Evolutionary conservation across 345 rosid species (phyloP).

Genomic region (Populus euphratica): DNA sequence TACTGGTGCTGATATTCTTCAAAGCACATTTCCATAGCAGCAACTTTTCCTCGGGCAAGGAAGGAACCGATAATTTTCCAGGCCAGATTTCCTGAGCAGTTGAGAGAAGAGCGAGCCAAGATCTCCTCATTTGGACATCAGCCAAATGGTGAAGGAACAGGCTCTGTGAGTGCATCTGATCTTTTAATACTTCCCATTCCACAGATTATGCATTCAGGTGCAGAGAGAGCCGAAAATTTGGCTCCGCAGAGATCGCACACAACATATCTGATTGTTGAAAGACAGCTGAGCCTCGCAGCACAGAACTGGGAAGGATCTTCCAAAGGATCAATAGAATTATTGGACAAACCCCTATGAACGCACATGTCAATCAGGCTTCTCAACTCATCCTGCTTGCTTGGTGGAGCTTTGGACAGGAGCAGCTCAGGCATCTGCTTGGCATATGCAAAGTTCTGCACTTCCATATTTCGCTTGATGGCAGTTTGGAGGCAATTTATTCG

Average conservation of each 20-base stretch:
- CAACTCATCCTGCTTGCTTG: conserved; percentile 83
- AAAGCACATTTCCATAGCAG: background rate
- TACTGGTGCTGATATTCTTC: background rate
- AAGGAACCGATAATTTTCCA: background rate
- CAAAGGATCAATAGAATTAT: conserved; percentile 90
- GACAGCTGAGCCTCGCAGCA: conserved; percentile 86
- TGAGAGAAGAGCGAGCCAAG: background rate
- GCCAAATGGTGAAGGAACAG: conserved; percentile 84
- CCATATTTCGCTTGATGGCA: conserved; percentile 95
- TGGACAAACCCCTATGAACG: conserved; percentile 74
- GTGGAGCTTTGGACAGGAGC: conserved; percentile 86
- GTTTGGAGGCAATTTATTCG: conserved; percentile 92
- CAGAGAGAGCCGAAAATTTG: conserved; percentile 80
- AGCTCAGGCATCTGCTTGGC: conserved; percentile 95
- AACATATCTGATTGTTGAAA: conserved; percentile 93
- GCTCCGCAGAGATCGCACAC: conserved; percentile 95
- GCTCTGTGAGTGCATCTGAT: conserved; percentile 81
- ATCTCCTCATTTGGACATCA: conserved; percentile 21
- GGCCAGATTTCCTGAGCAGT: background rate
- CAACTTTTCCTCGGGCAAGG: background rate
- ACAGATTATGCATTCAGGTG: conserved; percentile 93
- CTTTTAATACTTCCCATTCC: conserved; percentile 97
- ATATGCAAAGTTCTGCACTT: conserved; percentile 90
- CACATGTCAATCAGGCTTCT: conserved; percentile 87
- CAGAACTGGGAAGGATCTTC: conserved; percentile 98